Conservation (phyloP, 495 filamentous ascomycete genomes). For the Penicillium canescens region DNA sequence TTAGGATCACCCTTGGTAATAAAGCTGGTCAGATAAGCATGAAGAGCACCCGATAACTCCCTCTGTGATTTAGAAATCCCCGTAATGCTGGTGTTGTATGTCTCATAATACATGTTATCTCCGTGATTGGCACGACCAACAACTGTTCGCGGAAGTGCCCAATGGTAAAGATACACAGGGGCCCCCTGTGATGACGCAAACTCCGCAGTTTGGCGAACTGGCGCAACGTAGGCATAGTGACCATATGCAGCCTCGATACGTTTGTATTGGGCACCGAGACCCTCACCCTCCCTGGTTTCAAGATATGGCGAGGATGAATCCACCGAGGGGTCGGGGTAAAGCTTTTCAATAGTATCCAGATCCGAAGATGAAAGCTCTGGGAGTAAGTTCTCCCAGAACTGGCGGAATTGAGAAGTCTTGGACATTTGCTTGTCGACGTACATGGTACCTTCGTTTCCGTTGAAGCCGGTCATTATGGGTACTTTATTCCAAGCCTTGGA, state of each 20-base stretch:
- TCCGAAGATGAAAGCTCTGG: conserved; percentile 48
- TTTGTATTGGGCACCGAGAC: conserved; percentile 55
- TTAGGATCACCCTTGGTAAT: conserved; percentile 55
- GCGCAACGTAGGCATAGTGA: conserved; percentile 68
- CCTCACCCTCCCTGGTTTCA: conserved; percentile 34
- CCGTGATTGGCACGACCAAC: conserved; percentile 58
- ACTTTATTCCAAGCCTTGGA: conserved; percentile 53
- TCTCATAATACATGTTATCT: conserved; percentile 58
- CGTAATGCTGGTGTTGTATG: conserved; percentile 47
- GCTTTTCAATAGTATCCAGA: conserved; percentile 46
- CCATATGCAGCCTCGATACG: conserved; percentile 63
- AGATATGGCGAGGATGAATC: conserved; percentile 32
- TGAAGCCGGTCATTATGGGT: conserved; percentile 65
- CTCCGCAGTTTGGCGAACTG: conserved; percentile 61
- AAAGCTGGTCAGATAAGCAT: conserved; percentile 58
- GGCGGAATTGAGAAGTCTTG: conserved; percentile 47
- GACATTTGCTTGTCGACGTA: conserved; percentile 54
- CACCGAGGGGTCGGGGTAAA: conserved; percentile 58
- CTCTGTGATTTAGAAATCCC: conserved; percentile 42
- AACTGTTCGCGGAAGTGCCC: conserved; percentile 49
- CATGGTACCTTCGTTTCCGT: conserved; percentile 62
- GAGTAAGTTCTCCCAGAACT: conserved; percentile 57
- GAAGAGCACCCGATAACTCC: conserved; percentile 52
- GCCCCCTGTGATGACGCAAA: conserved; percentile 40
- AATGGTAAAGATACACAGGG: conserved; percentile 60